Evolutionary conservation across 108 stramenopile species (phyloP), one percentile per base, ranked within the genome.

Genomic region (Cyclostephanos tholiformis): DNA sequence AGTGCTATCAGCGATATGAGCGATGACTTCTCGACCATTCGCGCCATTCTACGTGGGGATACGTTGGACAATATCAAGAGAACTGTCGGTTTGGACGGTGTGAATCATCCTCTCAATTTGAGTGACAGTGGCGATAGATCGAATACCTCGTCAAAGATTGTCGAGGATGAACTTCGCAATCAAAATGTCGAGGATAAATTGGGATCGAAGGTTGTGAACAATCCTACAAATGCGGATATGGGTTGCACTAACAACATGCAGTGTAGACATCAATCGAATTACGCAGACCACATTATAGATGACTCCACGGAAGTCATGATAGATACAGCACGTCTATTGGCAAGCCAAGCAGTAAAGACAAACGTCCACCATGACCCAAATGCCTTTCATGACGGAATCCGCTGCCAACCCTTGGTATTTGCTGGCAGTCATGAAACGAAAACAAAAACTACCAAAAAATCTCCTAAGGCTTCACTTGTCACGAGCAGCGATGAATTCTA

Each of bases 21-120:
- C 61, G 61, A 62, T 62, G 61, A 62, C 13, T 62, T 38, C 36
- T 62, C 61, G 22, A 62, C 61, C 61, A 62, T 62, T 10, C 61
- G 41, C 36, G 61, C 61, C 39, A 62, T 62, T 38, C 23, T 62
- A 62, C n/a, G 61, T 2, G 61, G 61, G 1, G 61, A 62, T 29
- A 62, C 61, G n/a, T 19, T 62, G 19, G 39, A 62, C 4, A 62
- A 41, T n/a, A 62, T 62, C 36, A 62, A 62, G 61, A 62, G 22
- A 38, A n/a, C 4, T n/a, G 61, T 39, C 17, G 61, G 61, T 17
- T 62, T 62, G 61, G 61, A 62, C 38, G n/a, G 0, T 17, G 8
- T 20, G 5, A 36, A 62, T 38, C 61, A 62, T 62, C 61, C 61
- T n/a, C 17, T 62, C 8, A 9, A 12, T 43, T n/a, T 19, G 61